phyloP scores from a whole-genome alignment of 2,329 filamentous ascomycete genomes.

The Alternaria triticimaculans region DNA sequence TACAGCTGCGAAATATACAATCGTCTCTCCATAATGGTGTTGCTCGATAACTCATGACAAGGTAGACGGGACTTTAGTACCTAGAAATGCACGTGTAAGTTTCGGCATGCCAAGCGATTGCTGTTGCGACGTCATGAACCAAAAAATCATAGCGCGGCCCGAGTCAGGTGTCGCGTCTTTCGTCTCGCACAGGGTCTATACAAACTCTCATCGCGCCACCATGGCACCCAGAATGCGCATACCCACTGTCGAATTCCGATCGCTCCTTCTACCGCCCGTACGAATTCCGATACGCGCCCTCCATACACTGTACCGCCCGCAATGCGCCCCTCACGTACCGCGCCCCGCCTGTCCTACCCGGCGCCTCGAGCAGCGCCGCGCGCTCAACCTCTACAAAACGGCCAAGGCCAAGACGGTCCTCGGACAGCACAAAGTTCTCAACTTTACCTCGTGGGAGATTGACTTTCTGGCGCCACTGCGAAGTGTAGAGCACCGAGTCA shows the following conservation, averaged over 20 bases:
- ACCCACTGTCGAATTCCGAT: constrained; percentile 23
- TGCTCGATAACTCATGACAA: background rate
- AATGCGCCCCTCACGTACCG: constrained; percentile 9
- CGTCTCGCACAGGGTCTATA: background rate
- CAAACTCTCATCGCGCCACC: constrained; percentile 4
- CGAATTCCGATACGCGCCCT: constrained; percentile 18
- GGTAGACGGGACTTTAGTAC: background rate
- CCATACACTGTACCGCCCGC: constrained; percentile 18
- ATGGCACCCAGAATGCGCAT: constrained; percentile 22
- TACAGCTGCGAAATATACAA: background rate
- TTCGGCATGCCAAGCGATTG: background rate
- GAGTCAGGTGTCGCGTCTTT: constrained; percentile 5
- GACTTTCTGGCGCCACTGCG: background rate
- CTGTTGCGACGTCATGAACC: background rate
- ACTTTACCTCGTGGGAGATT: constrained; percentile 19
- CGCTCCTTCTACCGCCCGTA: constrained; percentile 27
- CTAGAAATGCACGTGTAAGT: background rate
- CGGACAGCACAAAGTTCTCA: constrained; percentile 36
- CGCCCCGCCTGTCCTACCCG: constrained; percentile 9
- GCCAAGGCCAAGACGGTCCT: constrained; percentile 30
- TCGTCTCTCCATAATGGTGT: background rate
- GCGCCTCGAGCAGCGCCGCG: constrained; percentile 29
- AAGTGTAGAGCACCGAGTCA: constrained; percentile 25
- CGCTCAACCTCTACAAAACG: constrained; percentile 38
- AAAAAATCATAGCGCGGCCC: background rate